phyloP scores from a whole-genome alignment of 768 basidiomycete species.

The Kwoniella europaea region DNA sequence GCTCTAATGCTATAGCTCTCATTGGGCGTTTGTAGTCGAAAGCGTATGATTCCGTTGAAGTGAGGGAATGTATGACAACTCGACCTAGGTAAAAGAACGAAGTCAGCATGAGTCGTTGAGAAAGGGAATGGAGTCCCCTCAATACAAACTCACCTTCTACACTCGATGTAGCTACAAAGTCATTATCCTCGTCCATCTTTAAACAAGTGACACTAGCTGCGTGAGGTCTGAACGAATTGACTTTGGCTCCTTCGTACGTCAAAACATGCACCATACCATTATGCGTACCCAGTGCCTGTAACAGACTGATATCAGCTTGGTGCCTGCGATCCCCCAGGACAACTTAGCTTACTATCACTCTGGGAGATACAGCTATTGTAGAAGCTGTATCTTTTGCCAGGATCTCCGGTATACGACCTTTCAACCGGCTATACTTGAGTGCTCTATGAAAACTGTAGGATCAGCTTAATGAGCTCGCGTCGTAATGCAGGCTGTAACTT shows the following conservation, averaged over 20 bases:
- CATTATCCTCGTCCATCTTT: slow-evolving; percentile 77
- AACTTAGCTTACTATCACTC: slow-evolving; percentile 67
- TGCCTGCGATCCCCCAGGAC: too few relatives aligned
- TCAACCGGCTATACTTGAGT: slow-evolving; percentile 85
- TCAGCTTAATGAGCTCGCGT: neutral
- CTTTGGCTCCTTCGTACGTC: slow-evolving; percentile 74
- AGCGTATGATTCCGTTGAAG: slow-evolving; percentile 75
- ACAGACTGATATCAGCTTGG: slow-evolving; percentile 13
- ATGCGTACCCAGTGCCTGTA: slow-evolving; percentile 87
- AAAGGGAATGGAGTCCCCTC: too few relatives aligned
- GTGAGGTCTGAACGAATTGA: slow-evolving; percentile 91
- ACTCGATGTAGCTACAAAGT: slow-evolving; percentile 89
- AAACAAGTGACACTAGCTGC: slow-evolving; percentile 85
- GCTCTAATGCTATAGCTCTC: slow-evolving; percentile 86
- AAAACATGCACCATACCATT: slow-evolving; percentile 88
- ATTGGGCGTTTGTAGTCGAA: slow-evolving; percentile 93
- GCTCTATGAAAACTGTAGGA: slow-evolving; percentile 51
- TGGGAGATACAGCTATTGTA: slow-evolving; percentile 74
- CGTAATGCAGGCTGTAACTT: slow-evolving; percentile 53
- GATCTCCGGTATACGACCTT: slow-evolving; percentile 72
- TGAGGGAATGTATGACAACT: slow-evolving; percentile 82
- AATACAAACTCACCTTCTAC: slow-evolving; percentile 74
- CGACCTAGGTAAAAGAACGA: slow-evolving; percentile 66
- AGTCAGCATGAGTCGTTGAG: too few relatives aligned
- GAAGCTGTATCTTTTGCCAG: slow-evolving; percentile 89